These are phyloP conservation scores for Amanita rubescens DNA, from an alignment of 768 basidiomycete genomes.

Conservation along the genomic window DNA sequence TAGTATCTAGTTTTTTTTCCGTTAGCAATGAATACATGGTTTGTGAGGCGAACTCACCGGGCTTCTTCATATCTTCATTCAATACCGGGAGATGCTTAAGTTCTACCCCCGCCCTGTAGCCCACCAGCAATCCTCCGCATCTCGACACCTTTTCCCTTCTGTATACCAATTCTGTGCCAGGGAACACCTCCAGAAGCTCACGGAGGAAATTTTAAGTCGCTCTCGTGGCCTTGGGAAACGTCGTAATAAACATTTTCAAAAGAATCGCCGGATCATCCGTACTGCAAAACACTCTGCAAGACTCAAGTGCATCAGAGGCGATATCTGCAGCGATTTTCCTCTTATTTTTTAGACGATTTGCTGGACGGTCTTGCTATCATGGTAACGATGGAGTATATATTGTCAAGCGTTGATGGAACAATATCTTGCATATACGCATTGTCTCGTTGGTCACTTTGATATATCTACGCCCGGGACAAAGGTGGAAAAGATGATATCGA, in stretches of 20 bases:
- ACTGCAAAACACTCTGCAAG: conserved; percentile 70
- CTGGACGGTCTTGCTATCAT: conserved; percentile 48
- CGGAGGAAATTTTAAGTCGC: conserved; percentile 89
- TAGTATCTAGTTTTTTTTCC: conserved; percentile 63
- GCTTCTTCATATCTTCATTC: conserved; percentile 92
- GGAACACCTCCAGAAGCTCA: conserved; percentile 82
- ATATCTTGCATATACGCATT: too few relatives aligned
- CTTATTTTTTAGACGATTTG: conserved; percentile 27
- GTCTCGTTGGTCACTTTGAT: too few relatives aligned
- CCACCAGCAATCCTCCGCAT: conserved; percentile 89
- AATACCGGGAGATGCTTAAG: conserved; percentile 84
- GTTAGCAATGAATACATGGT: neutral
- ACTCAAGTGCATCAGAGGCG: conserved; percentile 68
- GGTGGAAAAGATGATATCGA: too few relatives aligned
- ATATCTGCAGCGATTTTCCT: conserved; percentile 65
- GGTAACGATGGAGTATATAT: conserved; percentile 59
- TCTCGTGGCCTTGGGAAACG: conserved; percentile 83
- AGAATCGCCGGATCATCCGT: conserved; percentile 62
- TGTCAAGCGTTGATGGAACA: conserved; percentile 88
- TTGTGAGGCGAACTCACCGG: conserved; percentile 52
- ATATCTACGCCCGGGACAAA: too few relatives aligned
- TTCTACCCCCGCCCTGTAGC: conserved; percentile 85
- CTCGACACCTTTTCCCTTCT: conserved; percentile 87
- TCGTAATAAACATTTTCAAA: conserved; percentile 87
- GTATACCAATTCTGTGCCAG: conserved; percentile 86